These are phyloP conservation scores for Lipomyces yarrowii DNA, from an alignment of 1,139 yeast genomes.

Conservation along the genomic window DNA sequence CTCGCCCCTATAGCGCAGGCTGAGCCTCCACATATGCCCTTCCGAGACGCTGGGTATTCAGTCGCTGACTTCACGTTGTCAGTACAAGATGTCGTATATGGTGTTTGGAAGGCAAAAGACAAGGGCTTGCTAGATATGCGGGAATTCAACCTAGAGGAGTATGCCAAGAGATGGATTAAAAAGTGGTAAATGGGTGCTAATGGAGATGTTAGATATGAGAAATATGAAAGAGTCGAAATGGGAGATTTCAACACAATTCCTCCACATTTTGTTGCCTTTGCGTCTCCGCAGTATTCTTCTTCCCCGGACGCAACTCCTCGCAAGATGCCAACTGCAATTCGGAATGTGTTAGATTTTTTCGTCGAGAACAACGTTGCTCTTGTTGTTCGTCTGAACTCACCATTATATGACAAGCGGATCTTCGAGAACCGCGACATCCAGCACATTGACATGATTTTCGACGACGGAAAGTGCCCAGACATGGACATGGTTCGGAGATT, in stretches of 20 bases:
- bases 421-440: conserved; percentile 82
- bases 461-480: conserved; percentile 97
- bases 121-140: conserved; percentile 85
- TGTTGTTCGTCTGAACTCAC: conserved; percentile 90
- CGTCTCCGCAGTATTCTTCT: conserved; percentile 85
- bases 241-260: conserved; percentile 93
- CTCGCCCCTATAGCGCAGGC: conserved; percentile 91
- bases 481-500: conserved; percentile 89
- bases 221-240: conserved; percentile 91
- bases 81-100: conserved; percentile 93
- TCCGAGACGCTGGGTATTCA: conserved; percentile 96
- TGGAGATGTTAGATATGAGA: conserved; percentile 56
- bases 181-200: neutral
- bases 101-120: conserved; percentile 98
- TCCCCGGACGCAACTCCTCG: conserved; percentile 45
- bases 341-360: conserved; percentile 76
- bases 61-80: conserved; percentile 91
- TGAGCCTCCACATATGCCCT: conserved; percentile 91
- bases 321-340: conserved; percentile 36
- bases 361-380: conserved; percentile 72
- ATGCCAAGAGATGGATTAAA: neutral
- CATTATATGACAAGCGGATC: conserved; percentile 79
- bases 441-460: conserved; percentile 93
- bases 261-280: conserved; percentile 95
- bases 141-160: conserved; percentile 83